Evolutionary conservation across 23 red algal species (phyloP), one percentile per base, ranked within the genome.

Genomic region (Gracilaria caudata): DNA sequence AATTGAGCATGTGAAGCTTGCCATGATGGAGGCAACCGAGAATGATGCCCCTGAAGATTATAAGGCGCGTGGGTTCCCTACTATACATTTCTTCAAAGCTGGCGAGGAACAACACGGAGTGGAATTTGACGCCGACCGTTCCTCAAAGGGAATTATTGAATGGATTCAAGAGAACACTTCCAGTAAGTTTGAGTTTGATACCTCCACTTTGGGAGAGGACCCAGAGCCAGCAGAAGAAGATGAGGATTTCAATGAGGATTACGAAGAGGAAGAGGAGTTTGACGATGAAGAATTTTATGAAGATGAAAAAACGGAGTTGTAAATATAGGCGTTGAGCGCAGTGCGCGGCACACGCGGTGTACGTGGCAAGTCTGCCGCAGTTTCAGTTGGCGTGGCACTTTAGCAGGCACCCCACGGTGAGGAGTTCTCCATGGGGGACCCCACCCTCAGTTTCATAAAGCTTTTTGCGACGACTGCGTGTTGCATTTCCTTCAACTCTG

Each of bases 11-110:
- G 49, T 99, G 64, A 90, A 87, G 37, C 58, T 99, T 36, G 88
- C 89, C 4, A 91, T 86, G 59, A 99, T 99, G 97, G 94, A 99
- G 43, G 97, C 90, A 0, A 94, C 94, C 24, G 93, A 93, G 45
- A 99, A 99, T 66, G 97, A 99, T 81, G 89, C 97, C 19, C 97
- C 97, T 13, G 73, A 74, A 21, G 91, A 80, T 19, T 92, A 94
- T 84, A 94, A 94, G 78, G 97, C 97, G 1, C 73, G 86, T 41
- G 94, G 94, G 39, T 99, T 93, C 63, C 97, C 97, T 4, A 99
- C 93, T 4, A 92, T 99, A 33, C 85, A 93, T 65, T 95, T 96
- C 63, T 99, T 99, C 87, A 93, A 93, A 14, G 97, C 97, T 41
- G 93, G 93, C 34, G 61, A 77, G 49, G 82, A 89, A 23, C 77